These are phyloP conservation scores for Posidonia australis DNA, from an alignment of 106 monocot species.

Conservation along the genomic window DNA sequence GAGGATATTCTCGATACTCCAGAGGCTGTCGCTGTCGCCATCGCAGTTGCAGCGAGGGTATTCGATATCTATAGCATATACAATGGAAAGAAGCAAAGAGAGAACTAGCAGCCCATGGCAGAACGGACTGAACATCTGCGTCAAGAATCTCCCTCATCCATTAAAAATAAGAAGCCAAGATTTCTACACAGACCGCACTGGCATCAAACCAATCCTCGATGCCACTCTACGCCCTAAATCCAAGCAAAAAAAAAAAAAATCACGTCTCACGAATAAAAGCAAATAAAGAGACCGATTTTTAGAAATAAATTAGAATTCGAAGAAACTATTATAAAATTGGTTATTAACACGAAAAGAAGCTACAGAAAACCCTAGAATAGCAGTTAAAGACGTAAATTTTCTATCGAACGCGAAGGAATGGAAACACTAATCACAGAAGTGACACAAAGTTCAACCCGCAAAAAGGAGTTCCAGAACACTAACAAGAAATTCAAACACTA, in stretches of 20 bases:
- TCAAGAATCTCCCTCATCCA: constrained; percentile 6
- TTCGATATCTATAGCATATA: constrained; percentile 19
- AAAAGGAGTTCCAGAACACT: no score
- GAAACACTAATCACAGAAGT: no score
- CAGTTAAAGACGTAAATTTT: no score
- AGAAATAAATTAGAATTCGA: no score
- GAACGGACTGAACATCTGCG: not conserved
- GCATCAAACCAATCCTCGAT: not conserved
- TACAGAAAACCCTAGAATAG: no score
- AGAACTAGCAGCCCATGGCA: not conserved
- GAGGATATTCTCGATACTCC: constrained; percentile 35
- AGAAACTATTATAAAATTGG: no score
- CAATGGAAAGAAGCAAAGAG: not conserved
- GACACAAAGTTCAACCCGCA: no score
- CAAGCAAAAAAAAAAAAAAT: not conserved
- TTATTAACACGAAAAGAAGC: no score
- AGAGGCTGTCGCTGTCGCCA: constrained; percentile 20
- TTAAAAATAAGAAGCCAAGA: not conserved
- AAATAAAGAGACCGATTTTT: no score
- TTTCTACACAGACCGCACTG: not conserved
- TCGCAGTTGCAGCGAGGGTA: constrained; percentile 44
- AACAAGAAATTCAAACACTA: no score
- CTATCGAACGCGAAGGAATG: no score
- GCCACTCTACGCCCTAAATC: not conserved
- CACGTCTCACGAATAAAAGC: no score